These are phyloP conservation scores for Syncephalastrum monosporum DNA, from an alignment of 371 early-diverging fungal genomes.

Conservation along the genomic window DNA sequence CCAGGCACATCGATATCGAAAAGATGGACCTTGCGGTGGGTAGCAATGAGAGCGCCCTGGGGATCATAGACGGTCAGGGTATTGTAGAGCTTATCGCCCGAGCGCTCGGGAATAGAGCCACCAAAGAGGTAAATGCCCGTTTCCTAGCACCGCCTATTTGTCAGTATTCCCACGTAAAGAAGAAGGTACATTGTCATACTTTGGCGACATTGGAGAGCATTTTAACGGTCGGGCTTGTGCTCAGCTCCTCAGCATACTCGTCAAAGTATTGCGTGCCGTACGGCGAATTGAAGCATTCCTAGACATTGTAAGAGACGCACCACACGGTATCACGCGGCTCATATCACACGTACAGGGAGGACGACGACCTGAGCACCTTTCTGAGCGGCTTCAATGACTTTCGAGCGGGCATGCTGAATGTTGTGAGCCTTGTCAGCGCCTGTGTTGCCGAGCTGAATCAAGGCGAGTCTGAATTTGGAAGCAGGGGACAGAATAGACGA, in stretches of 20 bases:
- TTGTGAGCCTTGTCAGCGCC: slow-evolving; percentile 74
- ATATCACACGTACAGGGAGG: slow-evolving; percentile 67
- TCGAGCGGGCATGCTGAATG: slow-evolving; percentile 69
- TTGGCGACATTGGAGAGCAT: slow-evolving; percentile 84
- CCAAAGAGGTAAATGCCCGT: slow-evolving; percentile 78
- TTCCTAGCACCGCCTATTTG: slow-evolving; percentile 45
- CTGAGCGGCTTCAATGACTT: slow-evolving; percentile 81
- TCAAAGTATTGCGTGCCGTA: slow-evolving; percentile 90
- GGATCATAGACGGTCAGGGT: slow-evolving; percentile 90
- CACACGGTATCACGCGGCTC: too few relatives aligned
- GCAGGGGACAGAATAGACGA: slow-evolving; percentile 25
- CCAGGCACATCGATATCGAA: slow-evolving; percentile 97
- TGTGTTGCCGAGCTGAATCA: slow-evolving; percentile 76
- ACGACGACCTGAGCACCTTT: slow-evolving; percentile 86
- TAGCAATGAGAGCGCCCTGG: slow-evolving; percentile 62
- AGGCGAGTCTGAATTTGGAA: slow-evolving; percentile 66
- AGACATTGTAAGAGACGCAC: slow-evolving; percentile 3
- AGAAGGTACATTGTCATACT: slow-evolving; percentile 23
- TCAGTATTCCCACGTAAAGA: not conserved
- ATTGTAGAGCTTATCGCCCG: slow-evolving; percentile 74
- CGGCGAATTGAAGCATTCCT: slow-evolving; percentile 96
- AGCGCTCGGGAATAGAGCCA: slow-evolving; percentile 86
- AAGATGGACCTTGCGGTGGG: slow-evolving; percentile 84
- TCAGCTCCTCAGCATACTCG: slow-evolving; percentile 70
- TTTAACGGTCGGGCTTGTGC: slow-evolving; percentile 53